These are phyloP conservation scores for Westerdykella sp. DNA, from an alignment of 2,329 filamentous ascomycete species.

Conservation along the genomic window DNA sequence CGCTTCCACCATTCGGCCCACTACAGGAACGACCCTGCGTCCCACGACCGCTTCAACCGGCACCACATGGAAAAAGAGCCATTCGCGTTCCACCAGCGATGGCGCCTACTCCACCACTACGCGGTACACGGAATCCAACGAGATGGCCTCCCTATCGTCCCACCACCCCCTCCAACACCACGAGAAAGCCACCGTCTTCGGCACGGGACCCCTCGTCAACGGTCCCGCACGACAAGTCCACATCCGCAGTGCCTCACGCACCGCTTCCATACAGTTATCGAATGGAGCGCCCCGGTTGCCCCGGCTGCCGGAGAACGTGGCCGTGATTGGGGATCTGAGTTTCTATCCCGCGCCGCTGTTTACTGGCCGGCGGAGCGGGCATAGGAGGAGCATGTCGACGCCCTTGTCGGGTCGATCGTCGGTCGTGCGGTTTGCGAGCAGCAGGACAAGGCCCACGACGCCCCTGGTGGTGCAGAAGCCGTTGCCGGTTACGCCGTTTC, in stretches of 20 bases:
- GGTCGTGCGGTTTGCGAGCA: too few relatives aligned
- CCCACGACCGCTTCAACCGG: neutral
- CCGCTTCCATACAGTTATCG: slow-evolving; percentile 10
- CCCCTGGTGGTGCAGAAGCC: slow-evolving; percentile 18
- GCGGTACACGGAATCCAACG: neutral
- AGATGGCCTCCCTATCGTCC: neutral
- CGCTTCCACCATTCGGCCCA: neutral
- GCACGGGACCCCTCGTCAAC: neutral
- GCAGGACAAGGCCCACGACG: neutral
- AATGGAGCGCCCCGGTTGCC: slow-evolving; percentile 9
- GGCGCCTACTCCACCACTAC: slow-evolving; percentile 1
- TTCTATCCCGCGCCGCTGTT: too few relatives aligned
- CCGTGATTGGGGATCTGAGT: slow-evolving; percentile 2
- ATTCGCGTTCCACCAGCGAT: slow-evolving; percentile 11
- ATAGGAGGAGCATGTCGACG: too few relatives aligned
- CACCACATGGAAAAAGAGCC: slow-evolving; percentile 1
- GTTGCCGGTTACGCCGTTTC: slow-evolving; percentile 29
- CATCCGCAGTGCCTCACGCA: slow-evolving; percentile 10
- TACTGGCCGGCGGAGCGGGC: too few relatives aligned
- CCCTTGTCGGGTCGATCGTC: too few relatives aligned
- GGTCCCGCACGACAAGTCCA: slow-evolving; percentile 6
- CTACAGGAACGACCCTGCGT: slow-evolving; percentile 1
- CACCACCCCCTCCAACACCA: neutral
- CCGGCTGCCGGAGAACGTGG: slow-evolving; percentile 9
- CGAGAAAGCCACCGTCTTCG: neutral